Evolutionary conservation across 2,329 filamentous ascomycete species (phyloP), one percentile per base, ranked within the genome.

Genomic region (Cladophialophora carrionii): DNA sequence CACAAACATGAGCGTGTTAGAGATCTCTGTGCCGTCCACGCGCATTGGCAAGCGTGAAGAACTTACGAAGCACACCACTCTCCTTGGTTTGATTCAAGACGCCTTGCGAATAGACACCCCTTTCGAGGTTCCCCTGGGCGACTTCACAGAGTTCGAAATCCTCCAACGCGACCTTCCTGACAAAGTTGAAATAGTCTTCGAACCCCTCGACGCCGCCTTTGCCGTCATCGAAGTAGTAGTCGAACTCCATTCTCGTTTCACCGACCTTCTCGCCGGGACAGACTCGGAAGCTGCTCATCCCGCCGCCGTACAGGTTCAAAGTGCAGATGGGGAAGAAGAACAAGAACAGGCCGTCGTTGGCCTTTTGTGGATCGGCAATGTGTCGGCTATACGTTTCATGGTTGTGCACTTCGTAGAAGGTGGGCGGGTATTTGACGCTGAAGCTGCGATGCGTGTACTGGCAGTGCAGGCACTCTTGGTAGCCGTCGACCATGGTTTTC

Each of bases 401-500:
- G 72, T 85, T 85, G 64, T 80, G 77, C 4, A 86, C 83, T 17
- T 78, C 78, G 72, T 86, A 86, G 72, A 82, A 84, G 0, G 82
- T 83, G 2, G 83, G 82, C 4, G 83, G 82, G 62, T 86, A 86
- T 66, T 78, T 81, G 63, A 83, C 76, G 22, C 80, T 81, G 73
- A 86, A 86, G 4, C 81, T 81, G 0, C 83, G 83, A 65, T 86
- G 84, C 0, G 84, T 85, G 73, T 85, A 86, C 70, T 83, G 81
- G 74, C 83, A 85, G 72, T 85, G 83, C 22, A 86, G 78, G 67
- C 84, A 86, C 73, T 86, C 84, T 72, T 85, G 83, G 66, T 84
- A 85, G 7, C 83, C 83, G 65, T 85, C 83, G 26, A 85, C 82
- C 83, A 85, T 85, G 0, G 83, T 85, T 71, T 85, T 85, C 83